Evolutionary conservation across 331 rosid genomes (phyloP).

Genomic region (Acacia pycnantha): DNA sequence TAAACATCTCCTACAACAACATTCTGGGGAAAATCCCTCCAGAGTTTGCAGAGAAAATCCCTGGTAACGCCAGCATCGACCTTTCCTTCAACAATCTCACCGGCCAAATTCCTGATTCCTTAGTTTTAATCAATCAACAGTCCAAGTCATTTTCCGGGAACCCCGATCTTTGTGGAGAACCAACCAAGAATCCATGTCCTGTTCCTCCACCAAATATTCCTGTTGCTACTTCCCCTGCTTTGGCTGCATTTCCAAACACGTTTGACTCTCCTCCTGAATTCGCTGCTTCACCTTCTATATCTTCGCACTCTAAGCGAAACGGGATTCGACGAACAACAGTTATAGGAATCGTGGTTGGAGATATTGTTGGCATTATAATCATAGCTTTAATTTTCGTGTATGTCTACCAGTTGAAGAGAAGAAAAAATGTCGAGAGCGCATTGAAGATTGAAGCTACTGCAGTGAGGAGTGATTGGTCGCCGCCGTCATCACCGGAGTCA

Average conservation of each 20-base stretch:
- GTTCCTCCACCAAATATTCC: conserved; percentile 45
- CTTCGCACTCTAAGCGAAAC: conserved; percentile 24
- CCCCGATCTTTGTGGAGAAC: conserved; percentile 61
- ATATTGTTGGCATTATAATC: conserved; percentile 51
- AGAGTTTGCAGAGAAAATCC: conserved; percentile 48
- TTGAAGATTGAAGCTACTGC: conserved; percentile 38
- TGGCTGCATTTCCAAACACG: conserved; percentile 80
- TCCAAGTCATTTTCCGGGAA: conserved; percentile 56
- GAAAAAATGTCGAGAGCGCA: conserved; percentile 27
- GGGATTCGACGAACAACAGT: conserved; percentile 56
- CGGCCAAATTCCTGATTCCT: conserved; percentile 60
- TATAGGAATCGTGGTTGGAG: conserved; percentile 77
- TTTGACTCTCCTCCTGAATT: conserved; percentile 33
- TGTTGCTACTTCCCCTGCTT: conserved; percentile 68
- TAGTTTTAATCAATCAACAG: conserved; percentile 49
- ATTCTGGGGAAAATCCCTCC: conserved; percentile 64
- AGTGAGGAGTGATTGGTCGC: conserved; percentile 47
- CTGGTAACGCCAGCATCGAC: conserved; percentile 60
- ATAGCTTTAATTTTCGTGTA: conserved; percentile 54
- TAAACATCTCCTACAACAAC: conserved; percentile 71
- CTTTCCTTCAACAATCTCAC: conserved; percentile 73
- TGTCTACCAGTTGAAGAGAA: conserved; percentile 52
- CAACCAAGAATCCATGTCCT: conserved; percentile 50
- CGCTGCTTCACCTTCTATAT: conserved; percentile 5
- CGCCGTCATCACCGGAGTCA: conserved; percentile 58